A percentile compares a stretch with the other conserved stretches of the same genome.
phyloP scores from a whole-genome alignment of 139 green algal species.

The Deuterostichococcus epilithicus region DNA sequence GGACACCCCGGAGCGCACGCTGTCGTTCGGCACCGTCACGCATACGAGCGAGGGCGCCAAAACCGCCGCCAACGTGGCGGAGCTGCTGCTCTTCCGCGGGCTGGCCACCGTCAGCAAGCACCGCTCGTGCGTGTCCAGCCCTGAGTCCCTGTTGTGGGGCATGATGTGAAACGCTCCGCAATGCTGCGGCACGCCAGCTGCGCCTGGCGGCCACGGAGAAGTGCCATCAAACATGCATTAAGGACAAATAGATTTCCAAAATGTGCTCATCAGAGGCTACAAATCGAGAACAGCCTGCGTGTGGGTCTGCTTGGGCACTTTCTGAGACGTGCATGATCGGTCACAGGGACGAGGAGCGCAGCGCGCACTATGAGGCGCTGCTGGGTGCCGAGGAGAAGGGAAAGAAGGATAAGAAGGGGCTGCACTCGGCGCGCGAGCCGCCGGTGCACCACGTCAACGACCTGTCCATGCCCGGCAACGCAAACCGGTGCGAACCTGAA shows the following conservation, averaged over 20 bases:
- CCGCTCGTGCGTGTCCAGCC: conserved; percentile 35
- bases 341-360: conserved; percentile 65
- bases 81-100: conserved; percentile 82
- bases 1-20: conserved; percentile 36
- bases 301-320: conserved; percentile 1
- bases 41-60: conserved; percentile 21
- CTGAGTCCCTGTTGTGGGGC: too few relatives aligned
- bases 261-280: too few relatives aligned
- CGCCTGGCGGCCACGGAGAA: too few relatives aligned
- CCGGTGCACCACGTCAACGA: conserved; percentile 80
- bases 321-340: neutral
- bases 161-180: too few relatives aligned
- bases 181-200: too few relatives aligned
- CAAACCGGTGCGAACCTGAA: neutral
- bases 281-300: too few relatives aligned
- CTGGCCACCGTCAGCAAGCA: conserved; percentile 80
- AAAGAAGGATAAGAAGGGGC: conserved; percentile 71
- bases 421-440: conserved; percentile 64
- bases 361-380: conserved; percentile 82
- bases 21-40: conserved; percentile 81
- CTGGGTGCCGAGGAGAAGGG: conserved; percentile 76
- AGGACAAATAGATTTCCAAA: too few relatives aligned
- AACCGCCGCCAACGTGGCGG: conserved; percentile 52
- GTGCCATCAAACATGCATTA: too few relatives aligned
- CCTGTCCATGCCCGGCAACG: conserved; percentile 62